Evolutionary conservation across 768 basidiomycete species (phyloP), one percentile per base, ranked within the genome.

Genomic region (Calocybe indica): DNA sequence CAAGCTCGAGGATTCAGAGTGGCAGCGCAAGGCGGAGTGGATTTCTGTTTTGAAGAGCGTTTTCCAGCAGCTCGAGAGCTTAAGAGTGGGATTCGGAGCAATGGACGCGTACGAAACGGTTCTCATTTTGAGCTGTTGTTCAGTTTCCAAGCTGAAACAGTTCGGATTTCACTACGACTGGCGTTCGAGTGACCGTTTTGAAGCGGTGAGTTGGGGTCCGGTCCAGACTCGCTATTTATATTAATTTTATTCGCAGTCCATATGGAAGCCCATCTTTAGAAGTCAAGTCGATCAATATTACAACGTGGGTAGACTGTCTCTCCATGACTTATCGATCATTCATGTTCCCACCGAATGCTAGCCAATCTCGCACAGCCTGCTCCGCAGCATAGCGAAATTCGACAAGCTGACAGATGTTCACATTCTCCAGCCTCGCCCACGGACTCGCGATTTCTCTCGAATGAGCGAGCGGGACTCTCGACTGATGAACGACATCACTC

Each of bases 371-470:
- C 35, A 48, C 1, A 51, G 39, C 7, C 43, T 59, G 3, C 56
- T 57, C 8, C 36, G 11, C 1, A 39, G 49, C 12, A 40, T 60
- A 30, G 15, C 54, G 6, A 47, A 38, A 1, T 53, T 57, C 34
- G 52, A 55, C 1, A 45, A 45, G 12, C 59, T 61, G 15, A 53
- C 47, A 0, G 55, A 57, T 43, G 37, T 58, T 6, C 59, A 61
- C 46, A 37, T 61, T 39, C 49, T 57, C 12, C 55, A 51, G n/a
- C 57, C 58, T 10, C 56, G 57, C n/a, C 55, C 57, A 10, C 47
- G 46, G 3, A 55, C 47, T 2, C 44, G 46, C 30, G 40, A 52
- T 22, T 22, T 22, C 22, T 22, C 22, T 22, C 22, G 22, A 22
- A 22, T 22, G 4, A 22, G 22, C 47, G 1, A 14, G n/a, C 6